Evolutionary conservation across 2,329 filamentous ascomycete species (phyloP).

Genomic region (Cladosporium velox): DNA sequence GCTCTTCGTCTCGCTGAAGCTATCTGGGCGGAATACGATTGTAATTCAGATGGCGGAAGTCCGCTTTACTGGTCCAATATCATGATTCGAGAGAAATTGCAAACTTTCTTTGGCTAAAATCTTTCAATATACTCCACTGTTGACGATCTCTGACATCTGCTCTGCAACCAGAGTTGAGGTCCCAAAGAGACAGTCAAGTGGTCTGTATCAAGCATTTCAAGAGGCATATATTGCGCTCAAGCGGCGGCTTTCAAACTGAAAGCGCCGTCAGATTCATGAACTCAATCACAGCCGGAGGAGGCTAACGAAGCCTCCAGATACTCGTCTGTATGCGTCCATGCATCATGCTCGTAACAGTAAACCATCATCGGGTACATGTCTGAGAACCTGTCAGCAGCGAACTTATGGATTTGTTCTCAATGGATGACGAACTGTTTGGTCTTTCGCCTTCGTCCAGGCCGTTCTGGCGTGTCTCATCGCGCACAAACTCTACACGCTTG

Average conservation of each 20-base stretch:
- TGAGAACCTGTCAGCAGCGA: not conserved
- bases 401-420: not conserved
- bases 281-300: not conserved
- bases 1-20: constrained; percentile 3
- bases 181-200: not conserved
- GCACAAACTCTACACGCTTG: constrained; percentile 1
- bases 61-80: constrained; percentile 12
- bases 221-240: not conserved
- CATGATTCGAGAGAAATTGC: constrained; percentile 12
- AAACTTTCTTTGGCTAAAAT: constrained; percentile 5
- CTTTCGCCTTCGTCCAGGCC: not conserved
- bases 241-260: not conserved
- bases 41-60: not conserved
- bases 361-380: constrained; percentile 6
- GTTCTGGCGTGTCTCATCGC: not conserved
- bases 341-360: constrained; percentile 9
- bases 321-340: not conserved
- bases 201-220: not conserved
- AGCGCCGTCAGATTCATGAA: not conserved
- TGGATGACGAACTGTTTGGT: not conserved
- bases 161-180: not conserved
- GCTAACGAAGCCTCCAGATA: not conserved
- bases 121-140: not conserved
- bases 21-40: constrained; percentile 14
- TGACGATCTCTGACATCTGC: not conserved